A percentile compares a stretch with the other conserved stretches of the same genome.
Conservation (phyloP, 2,329 filamentous ascomycete genomes). For the Pseudogymnoascus sp. region DNA sequence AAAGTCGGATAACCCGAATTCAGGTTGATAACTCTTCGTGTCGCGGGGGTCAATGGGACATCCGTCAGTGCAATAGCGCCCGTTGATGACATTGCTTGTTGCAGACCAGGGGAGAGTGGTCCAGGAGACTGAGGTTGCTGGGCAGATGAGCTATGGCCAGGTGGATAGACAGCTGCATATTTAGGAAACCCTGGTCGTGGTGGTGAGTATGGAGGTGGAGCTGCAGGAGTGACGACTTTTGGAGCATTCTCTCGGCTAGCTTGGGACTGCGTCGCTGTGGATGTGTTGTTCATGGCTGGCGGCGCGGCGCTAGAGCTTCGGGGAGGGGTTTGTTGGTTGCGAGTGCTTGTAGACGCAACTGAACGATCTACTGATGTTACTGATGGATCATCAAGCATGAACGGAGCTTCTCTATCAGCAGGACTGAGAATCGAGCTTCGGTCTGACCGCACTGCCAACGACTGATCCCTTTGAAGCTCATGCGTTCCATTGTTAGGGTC, state of each 20-base stretch:
- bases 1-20: conserved; percentile 26
- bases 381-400: conserved; percentile 12
- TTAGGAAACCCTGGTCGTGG: conserved; percentile 24
- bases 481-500: neutral
- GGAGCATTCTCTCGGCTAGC: neutral
- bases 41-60: conserved; percentile 45
- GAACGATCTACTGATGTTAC: neutral
- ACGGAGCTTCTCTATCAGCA: conserved; percentile 16
- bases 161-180: conserved; percentile 53
- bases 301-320: neutral
- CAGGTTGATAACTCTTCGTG: conserved; percentile 25
- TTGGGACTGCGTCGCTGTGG: neutral
- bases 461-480: neutral
- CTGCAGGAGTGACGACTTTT: neutral
- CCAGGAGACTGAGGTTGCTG: conserved; percentile 52
- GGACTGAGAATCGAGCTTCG: neutral
- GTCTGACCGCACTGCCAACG: neutral
- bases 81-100: conserved; percentile 54
- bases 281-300: neutral
- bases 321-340: neutral
- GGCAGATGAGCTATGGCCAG: conserved; percentile 36
- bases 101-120: conserved; percentile 55
- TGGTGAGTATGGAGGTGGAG: conserved; percentile 28
- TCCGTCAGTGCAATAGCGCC: conserved; percentile 54
- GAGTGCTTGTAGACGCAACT: neutral